These are phyloP conservation scores for Aspergillus thermomutatus DNA, from an alignment of 2,329 filamentous ascomycete species.

Conservation along the genomic window DNA sequence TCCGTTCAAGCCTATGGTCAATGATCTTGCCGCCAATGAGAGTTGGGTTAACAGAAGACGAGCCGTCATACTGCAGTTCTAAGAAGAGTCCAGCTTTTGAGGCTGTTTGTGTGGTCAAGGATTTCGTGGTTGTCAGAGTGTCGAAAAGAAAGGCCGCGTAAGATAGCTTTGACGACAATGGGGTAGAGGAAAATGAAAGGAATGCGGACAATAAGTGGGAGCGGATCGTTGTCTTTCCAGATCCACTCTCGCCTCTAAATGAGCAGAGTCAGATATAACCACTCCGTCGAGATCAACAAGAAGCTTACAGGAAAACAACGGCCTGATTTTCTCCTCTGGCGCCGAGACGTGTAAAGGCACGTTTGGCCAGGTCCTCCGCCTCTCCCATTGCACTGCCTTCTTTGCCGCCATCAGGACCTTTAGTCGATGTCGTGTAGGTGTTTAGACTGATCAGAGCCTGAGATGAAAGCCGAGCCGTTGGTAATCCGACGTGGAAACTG, in stretches of 20 bases:
- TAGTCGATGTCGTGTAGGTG: slow-evolving; percentile 85
- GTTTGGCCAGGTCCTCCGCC: slow-evolving; percentile 84
- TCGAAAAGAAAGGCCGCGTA: slow-evolving; percentile 95
- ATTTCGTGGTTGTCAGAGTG: slow-evolving; percentile 93
- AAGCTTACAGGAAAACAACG: slow-evolving; percentile 79
- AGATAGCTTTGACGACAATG: slow-evolving; percentile 87
- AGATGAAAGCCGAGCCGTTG: slow-evolving; percentile 83
- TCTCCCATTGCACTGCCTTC: slow-evolving; percentile 90
- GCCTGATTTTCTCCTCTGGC: slow-evolving; percentile 91
- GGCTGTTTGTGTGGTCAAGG: slow-evolving; percentile 88
- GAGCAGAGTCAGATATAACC: slow-evolving; percentile 25
- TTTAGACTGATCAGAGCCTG: slow-evolving; percentile 91
- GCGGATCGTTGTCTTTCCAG: slow-evolving; percentile 92
- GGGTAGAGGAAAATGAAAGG: slow-evolving; percentile 85
- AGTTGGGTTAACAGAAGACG: slow-evolving; percentile 76
- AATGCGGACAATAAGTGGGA: slow-evolving; percentile 83
- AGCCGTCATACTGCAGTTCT: slow-evolving; percentile 93
- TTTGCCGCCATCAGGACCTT: slow-evolving; percentile 84
- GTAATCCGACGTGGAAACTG: slow-evolving; percentile 87
- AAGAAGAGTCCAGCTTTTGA: slow-evolving; percentile 95
- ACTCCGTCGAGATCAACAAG: background rate
- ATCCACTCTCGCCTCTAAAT: slow-evolving; percentile 83
- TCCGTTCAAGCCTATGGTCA: slow-evolving; percentile 88
- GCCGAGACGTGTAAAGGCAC: slow-evolving; percentile 81
- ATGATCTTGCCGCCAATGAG: slow-evolving; percentile 92